Base-by-base conservation (phyloP, 2,329 filamentous ascomycete genomes). In the Sporothrix brasiliensis region DNA sequence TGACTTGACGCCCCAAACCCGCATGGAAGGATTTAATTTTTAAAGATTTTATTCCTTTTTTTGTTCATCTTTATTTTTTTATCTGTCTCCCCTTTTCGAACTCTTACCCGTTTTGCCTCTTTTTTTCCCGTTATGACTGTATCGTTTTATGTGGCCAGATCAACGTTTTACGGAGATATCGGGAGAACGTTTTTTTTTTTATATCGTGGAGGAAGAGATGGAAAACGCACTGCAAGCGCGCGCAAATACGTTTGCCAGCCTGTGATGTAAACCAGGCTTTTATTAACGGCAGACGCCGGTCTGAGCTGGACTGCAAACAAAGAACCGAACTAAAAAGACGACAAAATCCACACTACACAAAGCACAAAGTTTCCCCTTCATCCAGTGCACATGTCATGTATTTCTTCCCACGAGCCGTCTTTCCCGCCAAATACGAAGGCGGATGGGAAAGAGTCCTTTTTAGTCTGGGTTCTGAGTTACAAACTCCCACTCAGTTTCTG, bases 21-120 rank as follows among this genome's bases (percentile, higher is more conserved):
- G 70, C 70, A 75, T 74, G 71, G 73, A 74, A 74, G 73, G 74
- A 73, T 73, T 73, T 73, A 73, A 75, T 72, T 72, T 73, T 66
- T 72, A 72, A 73, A 73, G 60, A 69, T 65, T 67, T 71, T 69
- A 69, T 54, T 71, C 44, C 61, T 67, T 19, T 53, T 58, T 34
- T 65, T 69, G 21, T n/a, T 44, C 68, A 41, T 56, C n/a, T 27
- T 27, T 49, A 68, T 65, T 56, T 67, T 34, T 41, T 44, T 67
- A 44, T 21, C 34, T 2, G 34, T 27, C 24, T 21, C 19, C 24
- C 52, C 39, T 54, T 50, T 70, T 30, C 34, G 34, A 54, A 54
- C 27, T 53, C 39, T 63, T 65, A 24, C 21, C 14, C 21, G 67
- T 19, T 21, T 21, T 49, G 39, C 41, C n/a, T 56, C 30, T 69